Evolutionary conservation across 2,329 filamentous ascomycete species (phyloP).

Genomic region (Pseudocercospora musae): DNA sequence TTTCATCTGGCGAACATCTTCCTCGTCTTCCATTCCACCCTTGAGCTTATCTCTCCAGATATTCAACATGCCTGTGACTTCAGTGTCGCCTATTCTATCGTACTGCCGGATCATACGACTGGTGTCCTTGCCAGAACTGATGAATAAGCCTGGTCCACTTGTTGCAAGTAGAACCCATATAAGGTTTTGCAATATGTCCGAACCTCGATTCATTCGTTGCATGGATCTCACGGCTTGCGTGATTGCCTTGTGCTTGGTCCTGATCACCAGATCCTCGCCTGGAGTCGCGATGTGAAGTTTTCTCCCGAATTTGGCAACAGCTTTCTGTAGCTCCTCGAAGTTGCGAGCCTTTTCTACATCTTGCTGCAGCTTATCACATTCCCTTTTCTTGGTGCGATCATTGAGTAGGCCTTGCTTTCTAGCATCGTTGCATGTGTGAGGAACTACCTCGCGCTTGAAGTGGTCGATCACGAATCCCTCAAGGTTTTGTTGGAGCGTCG

Average conservation of each 20-base stretch:
- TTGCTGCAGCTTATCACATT: slow-evolving; percentile 30
- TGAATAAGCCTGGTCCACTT: slow-evolving; percentile 28
- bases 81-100: slow-evolving; percentile 24
- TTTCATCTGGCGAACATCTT: slow-evolving; percentile 29
- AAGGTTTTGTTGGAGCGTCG: slow-evolving; percentile 28
- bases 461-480: slow-evolving; percentile 27
- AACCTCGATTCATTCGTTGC: slow-evolving; percentile 26
- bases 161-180: slow-evolving; percentile 34
- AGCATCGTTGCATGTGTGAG: slow-evolving; percentile 13
- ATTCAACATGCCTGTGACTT: slow-evolving; percentile 26
- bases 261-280: slow-evolving; percentile 10
- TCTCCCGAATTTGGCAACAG: slow-evolving; percentile 25
- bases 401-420: slow-evolving; percentile 21
- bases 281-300: slow-evolving; percentile 30
- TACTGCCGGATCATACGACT: slow-evolving; percentile 36
- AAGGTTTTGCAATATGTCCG: slow-evolving; percentile 35
- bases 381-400: slow-evolving; percentile 23
- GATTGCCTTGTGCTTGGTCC: slow-evolving; percentile 23
- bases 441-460: slow-evolving; percentile 28
- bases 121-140: slow-evolving; percentile 37
- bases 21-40: slow-evolving; percentile 24
- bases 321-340: slow-evolving; percentile 25
- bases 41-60: slow-evolving; percentile 33
- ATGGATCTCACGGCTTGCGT: slow-evolving; percentile 25
- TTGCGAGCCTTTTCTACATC: slow-evolving; percentile 22